Evolutionary conservation across 2,329 filamentous ascomycete genomes (phyloP).

Genomic region (Aspergillus flavus): DNA sequence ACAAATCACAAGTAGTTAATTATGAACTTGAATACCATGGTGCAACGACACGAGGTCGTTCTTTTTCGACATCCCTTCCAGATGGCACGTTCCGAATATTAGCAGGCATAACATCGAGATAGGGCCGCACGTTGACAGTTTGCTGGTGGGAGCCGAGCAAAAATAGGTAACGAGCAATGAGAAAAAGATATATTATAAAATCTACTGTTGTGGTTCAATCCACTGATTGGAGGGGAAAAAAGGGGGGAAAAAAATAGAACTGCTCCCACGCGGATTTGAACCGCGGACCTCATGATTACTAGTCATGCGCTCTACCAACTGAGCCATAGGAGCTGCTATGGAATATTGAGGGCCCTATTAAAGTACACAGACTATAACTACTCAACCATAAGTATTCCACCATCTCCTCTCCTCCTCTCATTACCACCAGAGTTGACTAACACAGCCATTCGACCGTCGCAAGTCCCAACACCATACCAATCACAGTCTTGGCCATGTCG

Average conservation of each 20-base stretch:
- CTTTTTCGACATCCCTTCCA: no score
- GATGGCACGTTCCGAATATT: no score
- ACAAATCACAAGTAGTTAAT: no score
- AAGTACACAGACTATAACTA: background rate
- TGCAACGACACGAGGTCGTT: no score
- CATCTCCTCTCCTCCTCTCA: background rate
- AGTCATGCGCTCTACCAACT: background rate
- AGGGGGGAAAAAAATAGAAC: background rate
- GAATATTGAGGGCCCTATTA: rapidly evolving
- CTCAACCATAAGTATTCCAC: background rate
- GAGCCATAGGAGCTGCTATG: background rate
- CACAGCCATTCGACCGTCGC: background rate
- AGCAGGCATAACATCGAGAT: no score
- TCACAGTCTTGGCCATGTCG: background rate
- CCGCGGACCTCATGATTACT: background rate
- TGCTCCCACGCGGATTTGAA: background rate
- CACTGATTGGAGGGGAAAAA: no score
- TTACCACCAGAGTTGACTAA: background rate
- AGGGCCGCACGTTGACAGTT: no score
- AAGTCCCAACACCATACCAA: background rate
- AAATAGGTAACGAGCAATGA: no score
- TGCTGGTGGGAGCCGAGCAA: no score
- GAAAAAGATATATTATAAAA: no score
- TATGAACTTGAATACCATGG: no score
- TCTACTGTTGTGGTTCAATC: no score